Conservation (phyloP, 2,329 filamentous ascomycete species). For the Knufia petricola region DNA sequence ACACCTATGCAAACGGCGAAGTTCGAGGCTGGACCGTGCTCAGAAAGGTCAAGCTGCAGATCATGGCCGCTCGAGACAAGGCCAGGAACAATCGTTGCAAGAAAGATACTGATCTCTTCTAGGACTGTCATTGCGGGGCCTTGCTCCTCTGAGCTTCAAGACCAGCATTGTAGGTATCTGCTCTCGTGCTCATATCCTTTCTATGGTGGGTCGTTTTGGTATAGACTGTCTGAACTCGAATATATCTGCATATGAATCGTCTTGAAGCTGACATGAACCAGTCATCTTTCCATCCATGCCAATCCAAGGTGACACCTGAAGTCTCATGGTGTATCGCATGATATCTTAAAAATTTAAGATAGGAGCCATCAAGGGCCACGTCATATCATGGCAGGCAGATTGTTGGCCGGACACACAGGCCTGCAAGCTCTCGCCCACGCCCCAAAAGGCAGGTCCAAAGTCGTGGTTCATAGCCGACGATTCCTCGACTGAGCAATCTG, state of each 20-base stretch:
- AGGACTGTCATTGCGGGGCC: conserved; percentile 2
- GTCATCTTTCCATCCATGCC: not conserved
- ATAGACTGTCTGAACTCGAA: conserved; percentile 9
- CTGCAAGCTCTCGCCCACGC: no score
- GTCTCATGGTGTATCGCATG: not conserved
- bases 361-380: not conserved
- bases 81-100: not conserved
- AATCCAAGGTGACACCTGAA: not conserved
- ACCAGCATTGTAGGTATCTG: not conserved
- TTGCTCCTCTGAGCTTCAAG: not conserved
- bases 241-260: conserved; percentile 8
- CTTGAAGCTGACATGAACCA: not conserved
- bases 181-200: conserved; percentile 2
- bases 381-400: no score
- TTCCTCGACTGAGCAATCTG: no score
- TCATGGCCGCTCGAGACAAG: not conserved
- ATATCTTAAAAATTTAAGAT: not conserved
- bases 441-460: no score
- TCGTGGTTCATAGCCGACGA: no score
- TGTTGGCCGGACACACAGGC: no score
- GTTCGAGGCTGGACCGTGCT: not conserved
- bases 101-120: conserved; percentile 9
- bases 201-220: conserved; percentile 7
- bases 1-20: not conserved
- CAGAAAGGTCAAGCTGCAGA: not conserved